phyloP scores from a whole-genome alignment of 2,329 filamentous ascomycete species.

The Fusarium albidum region DNA sequence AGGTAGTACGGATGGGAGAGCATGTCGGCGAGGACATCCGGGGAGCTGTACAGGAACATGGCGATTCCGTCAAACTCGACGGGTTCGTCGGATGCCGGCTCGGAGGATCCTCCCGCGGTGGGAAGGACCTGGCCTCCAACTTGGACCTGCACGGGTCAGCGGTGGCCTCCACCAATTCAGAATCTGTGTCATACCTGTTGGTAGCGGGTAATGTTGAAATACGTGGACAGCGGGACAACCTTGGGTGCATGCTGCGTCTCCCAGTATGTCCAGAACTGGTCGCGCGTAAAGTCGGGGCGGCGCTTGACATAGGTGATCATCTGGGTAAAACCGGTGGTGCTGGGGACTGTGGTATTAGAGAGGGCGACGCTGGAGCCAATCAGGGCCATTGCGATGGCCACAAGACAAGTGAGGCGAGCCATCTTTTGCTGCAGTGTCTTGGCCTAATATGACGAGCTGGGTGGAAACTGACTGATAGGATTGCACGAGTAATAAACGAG shows the following conservation, averaged over 20 bases:
- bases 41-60: slow-evolving; percentile 40
- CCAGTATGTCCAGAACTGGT: slow-evolving; percentile 44
- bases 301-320: slow-evolving; percentile 44
- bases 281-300: slow-evolving; percentile 32
- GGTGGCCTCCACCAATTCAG: too few species aligned
- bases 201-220: slow-evolving; percentile 41
- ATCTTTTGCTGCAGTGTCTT: too few species aligned
- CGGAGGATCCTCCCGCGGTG: slow-evolving; percentile 24
- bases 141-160: slow-evolving; percentile 30
- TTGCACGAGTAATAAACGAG: too few species aligned
- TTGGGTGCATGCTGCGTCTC: slow-evolving; percentile 42
- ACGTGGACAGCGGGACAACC: slow-evolving; percentile 37
- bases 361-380: slow-evolving; percentile 4
- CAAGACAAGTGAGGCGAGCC: slow-evolving; percentile 9
- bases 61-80: slow-evolving; percentile 43
- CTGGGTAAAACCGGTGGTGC: slow-evolving; percentile 41
- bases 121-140: slow-evolving; percentile 40
- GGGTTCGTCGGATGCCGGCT: slow-evolving; percentile 28
- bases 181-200: slow-evolving; percentile 39
- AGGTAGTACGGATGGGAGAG: slow-evolving; percentile 42
- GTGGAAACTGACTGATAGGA: too few species aligned
- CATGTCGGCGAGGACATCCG: slow-evolving; percentile 35
- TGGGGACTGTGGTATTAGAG: too few species aligned
- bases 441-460: too few species aligned
- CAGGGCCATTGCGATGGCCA: slow-evolving; percentile 8